Evolutionary conservation across 306 rosid genomes (phyloP).

Genomic region (Dalbergia cultrata): DNA sequence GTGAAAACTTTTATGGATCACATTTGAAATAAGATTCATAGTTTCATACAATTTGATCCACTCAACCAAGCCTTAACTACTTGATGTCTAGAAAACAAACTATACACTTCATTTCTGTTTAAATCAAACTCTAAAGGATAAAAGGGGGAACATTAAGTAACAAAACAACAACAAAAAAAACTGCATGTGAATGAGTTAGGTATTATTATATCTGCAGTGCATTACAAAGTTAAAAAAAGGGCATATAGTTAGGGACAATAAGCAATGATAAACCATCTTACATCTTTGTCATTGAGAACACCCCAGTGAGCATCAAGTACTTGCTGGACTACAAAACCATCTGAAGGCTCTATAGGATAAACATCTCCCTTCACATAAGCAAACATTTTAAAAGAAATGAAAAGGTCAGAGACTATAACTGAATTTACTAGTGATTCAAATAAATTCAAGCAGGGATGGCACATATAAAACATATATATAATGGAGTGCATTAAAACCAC

Average conservation of each 20-base stretch:
- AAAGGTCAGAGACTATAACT: conserved; percentile 36
- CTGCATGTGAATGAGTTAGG: conserved; percentile 19
- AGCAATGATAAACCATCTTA: conserved; percentile 53
- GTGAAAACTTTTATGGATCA: conserved; percentile 7
- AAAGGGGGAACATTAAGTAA: conserved; percentile 3
- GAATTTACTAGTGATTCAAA: conserved; percentile 20
- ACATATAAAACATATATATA: conserved; percentile 28
- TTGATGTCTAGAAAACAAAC: conserved; percentile 30
- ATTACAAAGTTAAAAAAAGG: conserved; percentile 17
- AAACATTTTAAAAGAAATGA: conserved; percentile 35
- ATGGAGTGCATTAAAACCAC: conserved; percentile 24
- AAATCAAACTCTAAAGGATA: conserved; percentile 34
- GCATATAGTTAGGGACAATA: conserved; percentile 25
- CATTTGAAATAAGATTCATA: conserved; percentile 22
- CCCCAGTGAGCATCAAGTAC: conserved; percentile 97
- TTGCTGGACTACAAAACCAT: conserved; percentile 65
- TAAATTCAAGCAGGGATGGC: conserved; percentile 11
- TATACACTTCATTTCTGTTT: not conserved
- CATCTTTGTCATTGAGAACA: conserved; percentile 79
- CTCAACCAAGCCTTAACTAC: conserved; percentile 20
- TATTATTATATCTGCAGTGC: conserved; percentile 29
- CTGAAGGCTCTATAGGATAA: conserved; percentile 83
- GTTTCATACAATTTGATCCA: conserved; percentile 13
- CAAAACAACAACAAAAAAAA: conserved; percentile 27
- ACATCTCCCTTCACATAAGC: conserved; percentile 79